Conservation (phyloP, 2,329 filamentous ascomycete species). For the Cadophora gregata region DNA sequence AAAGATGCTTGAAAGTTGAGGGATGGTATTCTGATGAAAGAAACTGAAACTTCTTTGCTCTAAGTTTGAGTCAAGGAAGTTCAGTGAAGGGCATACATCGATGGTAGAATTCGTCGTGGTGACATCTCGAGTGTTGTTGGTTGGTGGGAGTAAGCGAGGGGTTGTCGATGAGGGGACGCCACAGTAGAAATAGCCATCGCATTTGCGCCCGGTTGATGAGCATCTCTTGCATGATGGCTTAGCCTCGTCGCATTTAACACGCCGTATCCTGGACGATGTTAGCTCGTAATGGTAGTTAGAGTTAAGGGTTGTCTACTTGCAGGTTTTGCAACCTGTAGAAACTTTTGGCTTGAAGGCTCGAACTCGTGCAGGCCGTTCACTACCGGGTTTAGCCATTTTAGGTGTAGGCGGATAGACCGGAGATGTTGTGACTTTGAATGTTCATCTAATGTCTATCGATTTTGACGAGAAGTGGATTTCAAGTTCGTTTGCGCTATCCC, state of each 20-base stretch:
- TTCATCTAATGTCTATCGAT: too few relatives aligned
- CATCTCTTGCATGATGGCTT: constrained; percentile 34
- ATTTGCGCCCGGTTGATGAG: constrained; percentile 28
- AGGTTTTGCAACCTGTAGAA: constrained; percentile 1
- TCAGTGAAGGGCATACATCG: background rate
- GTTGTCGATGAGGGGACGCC: background rate
- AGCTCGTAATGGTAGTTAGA: background rate
- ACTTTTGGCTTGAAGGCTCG: constrained; percentile 16
- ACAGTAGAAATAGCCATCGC: constrained; percentile 30
- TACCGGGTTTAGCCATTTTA: background rate
- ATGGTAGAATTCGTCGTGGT: background rate
- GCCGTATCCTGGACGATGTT: constrained; percentile 51
- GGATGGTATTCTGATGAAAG: constrained; percentile 31
- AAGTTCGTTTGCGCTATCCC: background rate
- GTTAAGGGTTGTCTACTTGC: background rate
- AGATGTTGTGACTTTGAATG: background rate
- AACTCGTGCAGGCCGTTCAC: background rate
- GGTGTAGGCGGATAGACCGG: background rate
- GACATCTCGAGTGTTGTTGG: background rate
- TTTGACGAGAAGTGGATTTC: background rate
- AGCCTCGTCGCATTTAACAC: constrained; percentile 37
- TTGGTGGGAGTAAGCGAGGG: background rate
- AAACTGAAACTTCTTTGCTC: constrained; percentile 31
- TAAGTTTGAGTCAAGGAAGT: background rate
- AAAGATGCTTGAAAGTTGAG: constrained; percentile 29